phyloP scores from a whole-genome alignment of 495 filamentous ascomycete genomes.

The Neurospora cerealis region DNA sequence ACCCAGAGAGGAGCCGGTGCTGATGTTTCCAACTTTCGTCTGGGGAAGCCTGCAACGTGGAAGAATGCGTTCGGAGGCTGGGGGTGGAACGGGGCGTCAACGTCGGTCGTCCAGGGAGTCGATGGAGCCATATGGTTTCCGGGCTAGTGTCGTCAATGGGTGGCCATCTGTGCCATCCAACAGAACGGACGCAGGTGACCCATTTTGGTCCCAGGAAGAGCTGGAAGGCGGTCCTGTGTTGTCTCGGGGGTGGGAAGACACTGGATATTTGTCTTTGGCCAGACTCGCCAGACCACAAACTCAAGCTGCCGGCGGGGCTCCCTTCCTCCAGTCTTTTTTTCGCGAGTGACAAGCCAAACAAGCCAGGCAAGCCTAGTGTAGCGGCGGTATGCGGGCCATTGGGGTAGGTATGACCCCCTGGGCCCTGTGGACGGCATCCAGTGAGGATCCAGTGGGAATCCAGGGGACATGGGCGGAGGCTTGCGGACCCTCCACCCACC shows the following conservation, averaged over 20 bases:
- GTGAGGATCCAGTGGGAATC: not conserved
- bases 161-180: not conserved
- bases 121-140: not conserved
- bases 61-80: not conserved
- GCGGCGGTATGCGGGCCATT: not conserved
- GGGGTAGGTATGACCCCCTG: not conserved
- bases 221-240: not conserved
- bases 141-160: not conserved
- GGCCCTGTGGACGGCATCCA: not conserved
- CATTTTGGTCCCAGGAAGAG: not conserved
- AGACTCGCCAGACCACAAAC: not conserved
- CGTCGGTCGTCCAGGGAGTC: not conserved
- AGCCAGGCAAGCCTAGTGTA: not conserved
- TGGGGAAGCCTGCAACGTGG: not conserved
- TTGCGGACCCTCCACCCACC: slow-evolving; percentile 24
- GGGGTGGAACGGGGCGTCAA: not conserved
- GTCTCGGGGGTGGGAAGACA: not conserved
- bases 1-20: not conserved
- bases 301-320: not conserved
- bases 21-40: not conserved
- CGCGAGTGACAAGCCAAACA: not conserved
- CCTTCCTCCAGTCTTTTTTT: not conserved
- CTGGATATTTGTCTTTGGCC: not conserved
- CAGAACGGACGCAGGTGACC: not conserved
- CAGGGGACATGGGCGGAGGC: slow-evolving; percentile 10